Evolutionary conservation across 2,329 filamentous ascomycete species (phyloP), one percentile per base, ranked within the genome.

Genomic region (Ilyonectria robusta): DNA sequence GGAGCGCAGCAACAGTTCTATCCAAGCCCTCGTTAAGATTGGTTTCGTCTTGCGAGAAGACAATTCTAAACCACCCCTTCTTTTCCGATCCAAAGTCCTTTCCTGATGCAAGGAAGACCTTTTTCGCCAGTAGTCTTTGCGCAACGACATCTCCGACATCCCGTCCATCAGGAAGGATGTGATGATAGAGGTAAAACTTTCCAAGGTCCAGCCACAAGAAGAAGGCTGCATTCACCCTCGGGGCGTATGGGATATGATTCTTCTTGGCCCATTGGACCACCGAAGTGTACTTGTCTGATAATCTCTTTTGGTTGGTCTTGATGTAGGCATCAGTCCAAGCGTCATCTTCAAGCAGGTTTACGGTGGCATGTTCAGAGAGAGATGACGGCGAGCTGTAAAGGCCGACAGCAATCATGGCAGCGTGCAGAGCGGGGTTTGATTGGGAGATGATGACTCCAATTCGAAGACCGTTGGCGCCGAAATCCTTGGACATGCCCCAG

Each of bases 381-480:
- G 0, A 80, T 71, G 47, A n/a, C n/a, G n/a, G n/a, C n/a, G 82
- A 86, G 31, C 80, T 80, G 67, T 85, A 85, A 6, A 85, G 68
- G 77, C 76, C 6, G 76, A 77, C 21, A 73, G 67, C 0, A 80
- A n/a, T n/a, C 70, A 7, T 86, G 62, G 84, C 82, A 1, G 67
- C 64, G 47, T 82, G 79, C 1, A 87, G 69, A 1, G 75, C 70
- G 2, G 69, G 48, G 61, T 86, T 87, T 33, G 78, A 72, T 58
- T 85, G 85, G 7, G 84, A 84, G 26, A 87, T 79, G 21, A 88
- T 76, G 29, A 77, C 80, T 0, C 87, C 87, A 5, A 89, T 75
- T 1, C 87, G 83, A 7, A 89, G 75, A 0, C 88, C 88, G 46
- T 88, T 88, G 21, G 85, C 84, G 19, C 86, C 85, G 75, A 90